These are phyloP conservation scores for Atkinsonella texensis DNA, from an alignment of 2,329 filamentous ascomycete genomes.

Conservation along the genomic window DNA sequence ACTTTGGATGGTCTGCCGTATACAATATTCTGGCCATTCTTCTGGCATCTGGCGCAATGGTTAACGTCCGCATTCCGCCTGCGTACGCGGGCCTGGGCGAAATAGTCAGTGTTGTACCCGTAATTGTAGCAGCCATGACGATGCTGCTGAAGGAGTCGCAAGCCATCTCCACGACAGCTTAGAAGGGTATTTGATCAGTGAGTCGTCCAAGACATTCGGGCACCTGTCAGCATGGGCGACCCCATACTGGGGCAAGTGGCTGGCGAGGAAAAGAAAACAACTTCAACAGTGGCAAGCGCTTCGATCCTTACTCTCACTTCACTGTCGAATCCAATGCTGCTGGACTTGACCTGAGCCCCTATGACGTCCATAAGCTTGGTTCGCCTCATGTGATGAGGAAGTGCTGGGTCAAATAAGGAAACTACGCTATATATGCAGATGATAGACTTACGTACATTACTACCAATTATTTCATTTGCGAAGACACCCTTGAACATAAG, in stretches of 20 bases:
- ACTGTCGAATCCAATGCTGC: neutral
- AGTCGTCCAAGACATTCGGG: neutral
- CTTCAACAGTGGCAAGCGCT: neutral
- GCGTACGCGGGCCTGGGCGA: constrained; percentile 49
- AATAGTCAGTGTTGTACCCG: constrained; percentile 51
- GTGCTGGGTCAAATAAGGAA: neutral
- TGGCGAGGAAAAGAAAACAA: neutral
- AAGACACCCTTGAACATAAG: neutral
- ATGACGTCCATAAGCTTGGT: neutral
- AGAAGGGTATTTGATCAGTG: neutral
- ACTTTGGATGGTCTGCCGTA: constrained; percentile 48
- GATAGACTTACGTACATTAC: constrained; percentile 2
- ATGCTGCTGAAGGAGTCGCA: constrained; percentile 16
- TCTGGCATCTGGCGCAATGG: constrained; percentile 46
- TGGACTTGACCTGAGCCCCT: neutral
- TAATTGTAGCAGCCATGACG: constrained; percentile 29
- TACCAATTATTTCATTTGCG: neutral
- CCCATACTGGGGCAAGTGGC: neutral
- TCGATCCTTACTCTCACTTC: neutral
- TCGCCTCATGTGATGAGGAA: neutral
- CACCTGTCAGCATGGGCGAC: neutral
- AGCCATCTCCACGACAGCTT: neutral
- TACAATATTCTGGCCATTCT: constrained; percentile 53
- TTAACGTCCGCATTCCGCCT: constrained; percentile 36
- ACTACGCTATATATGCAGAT: neutral